Percentiles rank a stretch among this genome's conserved stretches.
phyloP scores from a whole-genome alignment of 2,329 filamentous ascomycete species.

The Aureobasidium musti region DNA sequence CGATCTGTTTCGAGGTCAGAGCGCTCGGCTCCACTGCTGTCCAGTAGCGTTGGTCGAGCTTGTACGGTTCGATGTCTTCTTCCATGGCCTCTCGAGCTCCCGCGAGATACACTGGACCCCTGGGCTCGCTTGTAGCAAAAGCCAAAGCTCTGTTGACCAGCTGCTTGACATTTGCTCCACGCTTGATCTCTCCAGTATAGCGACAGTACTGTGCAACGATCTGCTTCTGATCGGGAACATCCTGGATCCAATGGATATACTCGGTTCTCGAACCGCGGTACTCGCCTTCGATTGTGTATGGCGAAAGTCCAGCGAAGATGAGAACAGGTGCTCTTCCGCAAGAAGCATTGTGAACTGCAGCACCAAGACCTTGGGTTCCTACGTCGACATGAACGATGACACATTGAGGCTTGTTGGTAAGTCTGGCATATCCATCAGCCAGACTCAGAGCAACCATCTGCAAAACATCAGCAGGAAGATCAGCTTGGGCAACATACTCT shows the following conservation, averaged over 20 bases:
- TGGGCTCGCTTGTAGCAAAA: constrained; percentile 74
- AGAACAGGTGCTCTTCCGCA: constrained; percentile 72
- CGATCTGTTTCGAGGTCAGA: constrained; percentile 56
- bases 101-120: constrained; percentile 77
- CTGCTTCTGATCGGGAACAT: constrained; percentile 77
- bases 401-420: constrained; percentile 71
- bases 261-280: constrained; percentile 75
- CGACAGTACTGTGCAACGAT: constrained; percentile 85
- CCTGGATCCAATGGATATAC: constrained; percentile 85
- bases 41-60: constrained; percentile 70
- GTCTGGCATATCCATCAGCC: constrained; percentile 76
- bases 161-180: constrained; percentile 83
- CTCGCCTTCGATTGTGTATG: constrained; percentile 76
- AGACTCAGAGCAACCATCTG: constrained; percentile 80
- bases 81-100: constrained; percentile 83
- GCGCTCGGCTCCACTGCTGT: constrained; percentile 68
- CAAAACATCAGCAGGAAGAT: background rate
- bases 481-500: background rate
- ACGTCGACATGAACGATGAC: constrained; percentile 82
- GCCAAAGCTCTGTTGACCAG: constrained; percentile 82
- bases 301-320: constrained; percentile 76
- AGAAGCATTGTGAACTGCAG: constrained; percentile 77
- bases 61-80: constrained; percentile 74
- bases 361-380: constrained; percentile 75
- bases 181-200: constrained; percentile 80